Base-by-base conservation (phyloP, 345 rosid species). In the Heritiera littoralis region DNA sequence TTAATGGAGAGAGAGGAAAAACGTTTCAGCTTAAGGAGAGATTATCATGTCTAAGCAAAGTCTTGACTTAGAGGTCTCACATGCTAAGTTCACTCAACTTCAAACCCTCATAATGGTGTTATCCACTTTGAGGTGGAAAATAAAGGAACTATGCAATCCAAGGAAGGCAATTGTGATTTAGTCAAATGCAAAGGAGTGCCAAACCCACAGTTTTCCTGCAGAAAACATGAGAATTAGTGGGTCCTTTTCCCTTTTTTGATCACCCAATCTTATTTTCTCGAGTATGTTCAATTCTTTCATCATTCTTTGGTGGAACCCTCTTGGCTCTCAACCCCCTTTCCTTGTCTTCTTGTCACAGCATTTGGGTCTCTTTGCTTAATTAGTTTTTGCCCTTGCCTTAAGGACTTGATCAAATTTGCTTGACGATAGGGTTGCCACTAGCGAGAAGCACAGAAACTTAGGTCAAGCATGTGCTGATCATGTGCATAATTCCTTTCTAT, bases 271-370 rank as follows among this genome's bases (percentile, higher is more conserved):
- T 60, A 51, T 58, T 46, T 69, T 75, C 75, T 81, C 68, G 65
- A 81, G 85, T 83, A 67, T 78, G 89, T 89, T 91, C 92, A 87
- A 86, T 84, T 85, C 85, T 88, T 84, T 84, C 90, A 91, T 91
- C 92, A 91, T 89, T 91, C 89, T 78, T 66, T 84, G 74, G 87
- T 45, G 81, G 94, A 88, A 84, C 85, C 89, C 87, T 83, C 59
- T 46, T 9, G 43, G 1, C 73, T 12, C 54, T 41, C 1, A 23
- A 7, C 18, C 20, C 52, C 58, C 18, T 40, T 74, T 72, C 72
- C 66, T 56, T 64, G 41, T 68, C 70, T 73, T 78, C 45, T 35
- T 59, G 74, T 81, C 60, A 52, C 76, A 72, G 68, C 81, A 65
- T 77, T 78, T 83, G 66, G 59, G 69, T 74, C 59, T 66, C 78